These are phyloP conservation scores for Phialemoniopsis sp. DNA, from an alignment of 2,329 filamentous ascomycete species.

Conservation along the genomic window DNA sequence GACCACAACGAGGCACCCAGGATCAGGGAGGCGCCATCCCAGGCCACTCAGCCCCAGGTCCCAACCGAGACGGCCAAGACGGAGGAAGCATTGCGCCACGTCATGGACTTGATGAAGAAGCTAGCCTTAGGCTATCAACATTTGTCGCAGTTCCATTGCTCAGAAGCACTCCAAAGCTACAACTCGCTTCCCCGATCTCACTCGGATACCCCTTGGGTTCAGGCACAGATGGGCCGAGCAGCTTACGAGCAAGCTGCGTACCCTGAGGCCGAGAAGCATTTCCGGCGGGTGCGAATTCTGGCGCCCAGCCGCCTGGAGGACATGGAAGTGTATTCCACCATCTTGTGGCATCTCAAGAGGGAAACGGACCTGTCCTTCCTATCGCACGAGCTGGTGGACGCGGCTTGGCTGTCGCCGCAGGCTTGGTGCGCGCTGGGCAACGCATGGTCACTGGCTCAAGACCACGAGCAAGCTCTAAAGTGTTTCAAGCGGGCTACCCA, in stretches of 20 bases:
- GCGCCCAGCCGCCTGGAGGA: conserved; percentile 83
- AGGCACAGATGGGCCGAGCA: conserved; percentile 85
- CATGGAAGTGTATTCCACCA: conserved; percentile 97
- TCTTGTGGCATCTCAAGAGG: conserved; percentile 96
- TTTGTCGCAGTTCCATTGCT: conserved; percentile 73
- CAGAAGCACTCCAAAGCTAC: conserved; percentile 72
- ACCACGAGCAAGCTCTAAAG: conserved; percentile 89
- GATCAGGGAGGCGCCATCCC: conserved; percentile 34
- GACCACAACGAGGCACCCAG: conserved; percentile 60
- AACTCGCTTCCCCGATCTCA: conserved; percentile 67
- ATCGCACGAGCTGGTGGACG: conserved; percentile 83
- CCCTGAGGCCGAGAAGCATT: conserved; percentile 80
- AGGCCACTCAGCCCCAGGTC: conserved; percentile 24
- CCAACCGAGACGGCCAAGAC: conserved; percentile 56
- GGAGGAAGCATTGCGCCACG: conserved; percentile 70
- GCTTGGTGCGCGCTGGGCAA: conserved; percentile 97
- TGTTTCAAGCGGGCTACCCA: conserved; percentile 96
- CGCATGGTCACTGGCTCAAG: conserved; percentile 84
- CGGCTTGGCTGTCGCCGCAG: conserved; percentile 84
- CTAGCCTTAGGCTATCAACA: conserved; percentile 77
- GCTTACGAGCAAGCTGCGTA: conserved; percentile 90
- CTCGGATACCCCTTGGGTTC: conserved; percentile 88
- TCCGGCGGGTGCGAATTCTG: conserved; percentile 72
- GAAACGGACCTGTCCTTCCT: conserved; percentile 90
- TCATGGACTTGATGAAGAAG: conserved; percentile 78